Evolutionary conservation across 371 early-diverging fungal species (phyloP).

Genomic region (Dinochytrium kinnereticum): DNA sequence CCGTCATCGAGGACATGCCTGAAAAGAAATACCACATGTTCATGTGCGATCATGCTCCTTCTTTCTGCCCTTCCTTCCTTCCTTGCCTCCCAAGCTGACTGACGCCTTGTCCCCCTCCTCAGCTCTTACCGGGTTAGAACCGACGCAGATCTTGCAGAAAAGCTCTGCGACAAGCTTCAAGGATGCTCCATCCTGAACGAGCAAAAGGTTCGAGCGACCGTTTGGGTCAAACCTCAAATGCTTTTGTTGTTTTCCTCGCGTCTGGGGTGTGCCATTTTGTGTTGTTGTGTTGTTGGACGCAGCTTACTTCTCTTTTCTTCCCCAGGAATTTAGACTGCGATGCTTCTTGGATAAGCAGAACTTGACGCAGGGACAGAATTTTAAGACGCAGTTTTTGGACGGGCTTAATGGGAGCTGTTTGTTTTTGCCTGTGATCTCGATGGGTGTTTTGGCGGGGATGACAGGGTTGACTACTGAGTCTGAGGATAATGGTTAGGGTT

Average conservation of each 20-base stretch:
- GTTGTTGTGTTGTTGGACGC: neutral
- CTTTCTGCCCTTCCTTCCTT: neutral
- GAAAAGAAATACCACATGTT: constrained; percentile 2
- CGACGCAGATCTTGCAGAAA: constrained; percentile 28
- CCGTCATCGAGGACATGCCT: no score
- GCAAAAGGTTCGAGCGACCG: no score
- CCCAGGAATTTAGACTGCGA: constrained; percentile 13
- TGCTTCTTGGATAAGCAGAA: constrained; percentile 38
- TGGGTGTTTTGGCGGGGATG: constrained; percentile 17
- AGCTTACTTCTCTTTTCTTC: neutral
- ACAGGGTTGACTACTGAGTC: neutral
- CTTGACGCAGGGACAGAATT: constrained; percentile 23
- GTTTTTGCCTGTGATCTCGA: constrained; percentile 28
- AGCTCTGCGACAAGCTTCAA: constrained; percentile 31
- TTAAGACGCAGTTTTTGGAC: constrained; percentile 23
- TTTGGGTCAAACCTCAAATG: no score
- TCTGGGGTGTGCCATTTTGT: no score
- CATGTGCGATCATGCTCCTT: neutral
- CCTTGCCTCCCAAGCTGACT: neutral
- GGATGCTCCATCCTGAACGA: constrained; percentile 22
- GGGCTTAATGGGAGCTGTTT: constrained; percentile 26
- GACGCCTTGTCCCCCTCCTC: neutral
- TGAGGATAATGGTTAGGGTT: neutral
- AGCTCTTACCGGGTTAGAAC: constrained; percentile 34
- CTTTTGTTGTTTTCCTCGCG: neutral